A percentile compares a stretch with the other conserved stretches of the same genome.
Evolutionary conservation across 495 filamentous ascomycete genomes (phyloP).

Genomic region (Neurospora sp.): DNA sequence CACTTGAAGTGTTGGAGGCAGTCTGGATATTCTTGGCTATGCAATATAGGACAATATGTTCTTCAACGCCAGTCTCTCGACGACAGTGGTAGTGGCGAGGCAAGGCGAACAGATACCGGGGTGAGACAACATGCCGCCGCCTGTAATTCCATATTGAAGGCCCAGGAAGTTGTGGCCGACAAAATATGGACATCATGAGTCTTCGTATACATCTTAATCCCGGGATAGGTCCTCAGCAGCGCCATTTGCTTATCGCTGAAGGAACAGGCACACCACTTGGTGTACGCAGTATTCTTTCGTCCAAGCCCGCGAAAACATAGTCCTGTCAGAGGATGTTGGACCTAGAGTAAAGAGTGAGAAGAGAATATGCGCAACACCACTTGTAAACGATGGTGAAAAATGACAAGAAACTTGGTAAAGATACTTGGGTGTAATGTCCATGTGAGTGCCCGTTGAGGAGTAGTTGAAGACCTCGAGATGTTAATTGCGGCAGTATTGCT

Average conservation of each 20-base stretch:
- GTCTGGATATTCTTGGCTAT: not conserved
- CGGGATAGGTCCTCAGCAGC: not conserved
- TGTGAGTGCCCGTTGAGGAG: not conserved
- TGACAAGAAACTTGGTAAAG: not conserved
- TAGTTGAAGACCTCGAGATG: not conserved
- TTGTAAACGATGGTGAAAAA: not conserved
- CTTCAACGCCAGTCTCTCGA: not conserved
- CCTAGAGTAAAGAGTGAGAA: not conserved
- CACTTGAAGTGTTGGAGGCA: not conserved
- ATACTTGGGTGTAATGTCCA: not conserved
- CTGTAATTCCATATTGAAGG: not conserved
- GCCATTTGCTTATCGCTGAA: not conserved
- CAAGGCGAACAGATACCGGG: not conserved
- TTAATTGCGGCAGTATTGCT: not conserved
- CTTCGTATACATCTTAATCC: not conserved
- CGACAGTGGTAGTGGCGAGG: not conserved
- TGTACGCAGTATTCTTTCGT: not conserved
- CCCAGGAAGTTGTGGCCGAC: not conserved
- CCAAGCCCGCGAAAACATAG: not conserved
- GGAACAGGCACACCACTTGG: not conserved
- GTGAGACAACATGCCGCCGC: not conserved
- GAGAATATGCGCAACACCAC: not conserved
- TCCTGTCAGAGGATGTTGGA: not conserved
- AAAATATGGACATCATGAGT: not conserved
- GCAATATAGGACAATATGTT: not conserved